phyloP scores from a whole-genome alignment of 345 rosid genomes.

The Crucihimalaya himalaica region DNA sequence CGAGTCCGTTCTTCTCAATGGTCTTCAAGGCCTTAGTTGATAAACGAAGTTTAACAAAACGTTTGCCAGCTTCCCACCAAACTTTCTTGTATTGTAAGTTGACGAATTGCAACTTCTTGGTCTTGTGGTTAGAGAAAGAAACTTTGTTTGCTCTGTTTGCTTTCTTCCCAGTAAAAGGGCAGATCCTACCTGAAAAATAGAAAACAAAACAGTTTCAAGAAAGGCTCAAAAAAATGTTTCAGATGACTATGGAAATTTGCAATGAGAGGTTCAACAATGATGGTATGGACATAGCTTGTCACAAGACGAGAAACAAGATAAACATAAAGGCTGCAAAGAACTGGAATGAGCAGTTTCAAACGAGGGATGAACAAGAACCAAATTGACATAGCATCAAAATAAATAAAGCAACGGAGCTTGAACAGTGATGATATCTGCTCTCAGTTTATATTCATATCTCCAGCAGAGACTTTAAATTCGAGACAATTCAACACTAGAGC shows the following conservation, averaged over 20 bases:
- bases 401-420: background rate
- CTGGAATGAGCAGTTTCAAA: background rate
- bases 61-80: conserved; percentile 99
- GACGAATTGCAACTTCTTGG: conserved; percentile 85
- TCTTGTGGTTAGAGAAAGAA: conserved; percentile 96
- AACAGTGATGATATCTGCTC: background rate
- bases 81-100: conserved; percentile 87
- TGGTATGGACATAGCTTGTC: too few relatives aligned
- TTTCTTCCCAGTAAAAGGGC: conserved; percentile 94
- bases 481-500: background rate
- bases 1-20: conserved; percentile 90
- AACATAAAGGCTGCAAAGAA: background rate
- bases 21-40: conserved; percentile 92
- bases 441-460: background rate
- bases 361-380: too few relatives aligned
- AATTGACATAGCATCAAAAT: background rate
- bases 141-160: conserved; percentile 90
- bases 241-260: background rate
- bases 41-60: conserved; percentile 74
- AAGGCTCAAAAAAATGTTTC: background rate
- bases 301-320: background rate
- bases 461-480: background rate
- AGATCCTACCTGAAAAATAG: conserved; percentile 66
- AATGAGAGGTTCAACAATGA: too few relatives aligned
- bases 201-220: conserved; percentile 7